phyloP scores from a whole-genome alignment of 2,329 filamentous ascomycete genomes.

The Penicillium glabrum region DNA sequence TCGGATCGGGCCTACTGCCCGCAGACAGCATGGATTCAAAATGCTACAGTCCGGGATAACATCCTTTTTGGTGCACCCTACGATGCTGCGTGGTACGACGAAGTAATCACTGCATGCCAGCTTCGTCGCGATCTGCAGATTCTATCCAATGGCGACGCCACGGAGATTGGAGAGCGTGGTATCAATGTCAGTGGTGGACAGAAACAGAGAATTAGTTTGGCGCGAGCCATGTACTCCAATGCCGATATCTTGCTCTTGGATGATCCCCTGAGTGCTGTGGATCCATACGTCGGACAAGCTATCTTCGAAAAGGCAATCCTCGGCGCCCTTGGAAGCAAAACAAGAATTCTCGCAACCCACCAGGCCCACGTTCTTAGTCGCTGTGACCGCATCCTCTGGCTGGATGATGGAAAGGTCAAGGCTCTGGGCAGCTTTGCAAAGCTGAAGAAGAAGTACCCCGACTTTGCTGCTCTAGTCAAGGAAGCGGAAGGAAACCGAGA shows the following conservation, averaged over 20 bases:
- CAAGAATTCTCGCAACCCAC: neutral
- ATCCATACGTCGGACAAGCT: slow-evolving; percentile 1
- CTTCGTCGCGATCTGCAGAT: slow-evolving; percentile 24
- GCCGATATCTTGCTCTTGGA: slow-evolving; percentile 5
- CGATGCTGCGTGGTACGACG: slow-evolving; percentile 20
- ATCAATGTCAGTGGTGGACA: slow-evolving; percentile 36
- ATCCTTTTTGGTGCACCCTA: slow-evolving; percentile 71
- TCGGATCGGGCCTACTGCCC: slow-evolving; percentile 55
- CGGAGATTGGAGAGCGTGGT: slow-evolving; percentile 44
- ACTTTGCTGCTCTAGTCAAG: neutral
- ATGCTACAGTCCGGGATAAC: slow-evolving; percentile 74
- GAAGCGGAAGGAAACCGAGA: neutral
- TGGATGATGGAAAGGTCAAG: neutral
- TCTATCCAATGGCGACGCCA: slow-evolving; percentile 29
- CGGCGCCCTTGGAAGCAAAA: neutral
- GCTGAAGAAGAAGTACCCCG: neutral
- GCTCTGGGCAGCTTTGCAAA: neutral
- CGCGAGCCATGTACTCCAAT: slow-evolving; percentile 9
- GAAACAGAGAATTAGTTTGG: slow-evolving; percentile 33
- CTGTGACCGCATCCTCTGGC: neutral
- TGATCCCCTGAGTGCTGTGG: slow-evolving; percentile 7
- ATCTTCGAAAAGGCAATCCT: slow-evolving; percentile 1
- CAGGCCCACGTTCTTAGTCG: neutral
- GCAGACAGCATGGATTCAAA: slow-evolving; percentile 89
- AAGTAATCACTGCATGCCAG: slow-evolving; percentile 19